These are phyloP conservation scores for Vinca minor DNA, from an alignment of 257 asterid genomes.

Conservation along the genomic window DNA sequence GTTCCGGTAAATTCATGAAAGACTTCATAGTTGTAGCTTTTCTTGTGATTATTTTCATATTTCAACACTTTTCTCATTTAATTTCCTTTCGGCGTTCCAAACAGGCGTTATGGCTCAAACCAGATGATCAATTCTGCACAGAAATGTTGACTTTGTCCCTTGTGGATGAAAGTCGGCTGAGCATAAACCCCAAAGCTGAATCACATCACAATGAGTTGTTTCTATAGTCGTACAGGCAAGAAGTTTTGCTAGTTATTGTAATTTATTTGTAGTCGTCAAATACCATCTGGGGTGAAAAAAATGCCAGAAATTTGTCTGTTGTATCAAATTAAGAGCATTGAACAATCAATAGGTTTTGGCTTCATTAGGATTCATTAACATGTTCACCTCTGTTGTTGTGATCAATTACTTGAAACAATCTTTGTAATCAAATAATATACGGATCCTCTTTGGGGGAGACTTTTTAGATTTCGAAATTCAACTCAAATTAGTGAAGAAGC, in stretches of 20 bases:
- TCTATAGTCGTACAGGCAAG: slow-evolving; percentile 2
- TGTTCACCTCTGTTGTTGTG: neutral
- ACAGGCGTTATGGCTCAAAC: slow-evolving; percentile 83
- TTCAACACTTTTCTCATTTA: slow-evolving; percentile 2
- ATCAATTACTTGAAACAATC: neutral
- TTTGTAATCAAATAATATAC: neutral
- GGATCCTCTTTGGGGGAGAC: neutral
- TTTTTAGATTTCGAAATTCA: neutral
- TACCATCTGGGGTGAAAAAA: slow-evolving; percentile 1
- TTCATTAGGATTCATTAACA: neutral
- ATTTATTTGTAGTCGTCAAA: slow-evolving; percentile 1
- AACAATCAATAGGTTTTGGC: neutral
- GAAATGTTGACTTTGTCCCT: slow-evolving; percentile 88
- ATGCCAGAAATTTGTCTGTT: neutral
- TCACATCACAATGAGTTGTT: slow-evolving; percentile 16
- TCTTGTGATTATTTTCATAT: slow-evolving; percentile 1
- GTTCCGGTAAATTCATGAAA: neutral
- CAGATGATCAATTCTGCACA: slow-evolving; percentile 78
- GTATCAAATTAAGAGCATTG: slow-evolving; percentile 5
- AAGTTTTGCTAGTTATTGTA: slow-evolving; percentile 1
- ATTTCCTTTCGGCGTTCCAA: neutral
- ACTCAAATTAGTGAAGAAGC: neutral
- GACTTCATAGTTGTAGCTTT: too few species aligned
- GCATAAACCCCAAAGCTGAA: slow-evolving; percentile 15
- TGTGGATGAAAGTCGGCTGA: slow-evolving; percentile 57